Evolutionary conservation across 176 grass and related monocot species (phyloP), one percentile per base, ranked within the genome.

Genomic region (Chloris gayana): DNA sequence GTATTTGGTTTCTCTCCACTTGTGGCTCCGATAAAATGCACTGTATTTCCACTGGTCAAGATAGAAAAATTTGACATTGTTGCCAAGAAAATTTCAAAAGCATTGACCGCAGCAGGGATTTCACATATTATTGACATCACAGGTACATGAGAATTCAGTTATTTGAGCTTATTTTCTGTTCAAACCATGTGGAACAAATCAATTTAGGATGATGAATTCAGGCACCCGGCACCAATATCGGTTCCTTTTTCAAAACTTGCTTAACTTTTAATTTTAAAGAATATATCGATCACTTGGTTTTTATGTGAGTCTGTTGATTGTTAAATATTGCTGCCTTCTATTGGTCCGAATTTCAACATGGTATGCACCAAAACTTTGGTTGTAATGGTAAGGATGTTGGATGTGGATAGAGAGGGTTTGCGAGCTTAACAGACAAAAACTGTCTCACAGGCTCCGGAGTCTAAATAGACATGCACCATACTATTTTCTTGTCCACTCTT

Each of bases 1-100:
- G 92, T 94, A 18, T 98, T 98, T 64, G 35, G 92, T 39, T 98
- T 98, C 1, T 88, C 92, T 47, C 86, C 95, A 15, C 73, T 94
- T 34, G 88, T 98, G 84, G 95, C 92, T 88, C 92, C 95, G 32
- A 94, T 90, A 53, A 98, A 98, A 67, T 98, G 95, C 78, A 94
- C 92, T 3, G 92, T 98, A 51, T 94, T 94, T 82, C 89, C 92
- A 19, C 64, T 98, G 18, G 88, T 94, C 19, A 98, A 98, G 82
- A 80, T 86, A 11, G 87, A 91, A 49, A 84, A 93, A 77, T 94
- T 94, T 76, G 92, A 98, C 65, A 32, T 74, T 72, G 95, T 89
- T 4, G 90, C 95, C 64, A 98, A 92, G 80, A 79, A 83, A 58
- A 94, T 94, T 82, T 86, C 95, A 0, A 98, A 86, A 84, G 85